These are phyloP conservation scores for Litsea cubeba DNA, from an alignment of 164 flowering plant genomes.

Conservation along the genomic window DNA sequence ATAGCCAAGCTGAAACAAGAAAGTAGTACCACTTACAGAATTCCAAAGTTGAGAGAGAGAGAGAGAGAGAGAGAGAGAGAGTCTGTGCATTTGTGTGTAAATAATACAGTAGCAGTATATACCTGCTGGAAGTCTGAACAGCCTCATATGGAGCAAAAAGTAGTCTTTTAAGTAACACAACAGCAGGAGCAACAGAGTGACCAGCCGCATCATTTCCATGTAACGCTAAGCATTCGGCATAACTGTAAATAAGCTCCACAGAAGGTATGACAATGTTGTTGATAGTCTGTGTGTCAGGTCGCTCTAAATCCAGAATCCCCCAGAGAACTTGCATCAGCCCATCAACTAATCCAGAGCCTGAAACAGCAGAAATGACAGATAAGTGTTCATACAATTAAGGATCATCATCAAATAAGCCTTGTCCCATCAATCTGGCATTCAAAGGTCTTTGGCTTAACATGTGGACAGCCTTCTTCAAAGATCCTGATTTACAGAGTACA, in stretches of 20 bases:
- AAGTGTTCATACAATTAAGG: background rate
- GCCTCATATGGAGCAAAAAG: constrained; percentile 82
- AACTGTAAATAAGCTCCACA: constrained; percentile 91
- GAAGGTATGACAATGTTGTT: constrained; percentile 86
- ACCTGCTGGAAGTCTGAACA: constrained; percentile 98
- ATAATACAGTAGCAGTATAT: constrained; percentile 4
- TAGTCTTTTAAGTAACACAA: constrained; percentile 66
- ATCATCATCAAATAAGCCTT: background rate
- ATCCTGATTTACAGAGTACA: too few species aligned
- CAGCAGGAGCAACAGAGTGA: constrained; percentile 87
- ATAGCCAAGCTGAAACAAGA: constrained; percentile 81
- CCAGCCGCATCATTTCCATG: constrained; percentile 54
- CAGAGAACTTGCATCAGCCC: constrained; percentile 91
- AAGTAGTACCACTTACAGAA: constrained; percentile 8
- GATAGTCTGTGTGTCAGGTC: constrained; percentile 89
- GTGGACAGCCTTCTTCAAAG: too few species aligned
- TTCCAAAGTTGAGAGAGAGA: background rate
- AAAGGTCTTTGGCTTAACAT: too few species aligned
- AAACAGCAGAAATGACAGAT: constrained; percentile 3
- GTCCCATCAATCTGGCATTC: too few species aligned
- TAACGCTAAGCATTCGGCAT: constrained; percentile 91
- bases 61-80: background rate
- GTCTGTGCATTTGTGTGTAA: too few species aligned
- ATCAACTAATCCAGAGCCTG: constrained; percentile 91
- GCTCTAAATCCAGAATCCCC: constrained; percentile 95